phyloP scores from a whole-genome alignment of 1,139 yeast species.

The Lodderomyces beijingensis region DNA sequence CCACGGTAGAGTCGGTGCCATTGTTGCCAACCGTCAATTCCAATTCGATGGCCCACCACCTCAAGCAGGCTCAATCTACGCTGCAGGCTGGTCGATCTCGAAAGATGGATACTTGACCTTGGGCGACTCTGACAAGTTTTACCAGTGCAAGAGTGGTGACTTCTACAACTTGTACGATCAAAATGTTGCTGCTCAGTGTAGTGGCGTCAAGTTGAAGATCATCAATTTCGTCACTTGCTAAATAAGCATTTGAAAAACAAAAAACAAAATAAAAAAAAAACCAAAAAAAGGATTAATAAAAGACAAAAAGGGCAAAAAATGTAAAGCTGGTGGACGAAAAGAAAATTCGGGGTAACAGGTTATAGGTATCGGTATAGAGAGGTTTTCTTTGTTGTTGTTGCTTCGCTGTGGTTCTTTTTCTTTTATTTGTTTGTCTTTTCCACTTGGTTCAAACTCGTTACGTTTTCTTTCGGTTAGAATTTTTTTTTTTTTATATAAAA shows the following conservation, averaged over 20 bases:
- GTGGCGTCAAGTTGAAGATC: conserved; percentile 56
- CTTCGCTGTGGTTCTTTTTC: no score
- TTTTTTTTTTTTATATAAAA: no score
- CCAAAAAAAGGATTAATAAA: no score
- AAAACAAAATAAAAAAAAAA: no score
- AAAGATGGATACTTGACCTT: conserved; percentile 64
- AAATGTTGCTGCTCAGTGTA: conserved; percentile 63
- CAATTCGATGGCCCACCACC: conserved; percentile 91
- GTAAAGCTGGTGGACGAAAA: no score
- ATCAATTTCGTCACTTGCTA: conserved; percentile 64
- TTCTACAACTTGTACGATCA: conserved; percentile 81
- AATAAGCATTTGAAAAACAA: conserved; percentile 6
- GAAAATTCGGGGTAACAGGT: no score
- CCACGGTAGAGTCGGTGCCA: conserved; percentile 71
- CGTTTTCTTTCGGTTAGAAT: no score
- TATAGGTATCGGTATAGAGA: no score
- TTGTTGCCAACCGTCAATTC: conserved; percentile 84
- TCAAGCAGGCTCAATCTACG: conserved; percentile 84
- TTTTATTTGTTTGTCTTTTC: no score
- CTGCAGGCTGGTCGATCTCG: conserved; percentile 72
- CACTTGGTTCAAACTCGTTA: no score
- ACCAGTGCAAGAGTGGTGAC: conserved; percentile 74
- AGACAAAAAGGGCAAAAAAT: no score
- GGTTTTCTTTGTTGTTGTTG: no score
- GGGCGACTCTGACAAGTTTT: conserved; percentile 62